Conservation (phyloP, 305 asterid genomes). For the Nicotiana rustica region DNA sequence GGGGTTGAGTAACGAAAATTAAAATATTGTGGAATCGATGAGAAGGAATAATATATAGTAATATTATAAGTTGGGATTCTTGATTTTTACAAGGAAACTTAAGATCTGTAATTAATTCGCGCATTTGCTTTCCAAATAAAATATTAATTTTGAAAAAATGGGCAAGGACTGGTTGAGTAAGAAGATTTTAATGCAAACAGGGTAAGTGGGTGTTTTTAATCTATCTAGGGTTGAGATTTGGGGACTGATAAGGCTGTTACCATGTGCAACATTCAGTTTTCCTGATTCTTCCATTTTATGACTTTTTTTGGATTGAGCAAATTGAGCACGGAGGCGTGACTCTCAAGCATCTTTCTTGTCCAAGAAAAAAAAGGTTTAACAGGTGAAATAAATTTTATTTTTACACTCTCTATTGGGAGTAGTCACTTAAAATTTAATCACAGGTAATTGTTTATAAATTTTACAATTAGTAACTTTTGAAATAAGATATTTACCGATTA, state of each 20-base stretch:
- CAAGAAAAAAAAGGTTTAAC: neutral
- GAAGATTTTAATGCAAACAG: constrained; percentile 17
- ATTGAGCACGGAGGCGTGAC: neutral
- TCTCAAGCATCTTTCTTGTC: neutral
- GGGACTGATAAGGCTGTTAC: neutral
- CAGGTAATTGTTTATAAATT: too few relatives aligned
- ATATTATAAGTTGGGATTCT: neutral
- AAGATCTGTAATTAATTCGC: constrained; percentile 31
- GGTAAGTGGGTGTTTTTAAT: neutral
- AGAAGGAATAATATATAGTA: neutral
- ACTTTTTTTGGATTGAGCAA: neutral
- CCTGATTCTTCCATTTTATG: constrained; percentile 12
- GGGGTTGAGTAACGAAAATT: neutral
- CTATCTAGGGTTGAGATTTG: constrained; percentile 16
- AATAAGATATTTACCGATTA: too few relatives aligned
- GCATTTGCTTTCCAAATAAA: neutral
- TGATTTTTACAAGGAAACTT: neutral
- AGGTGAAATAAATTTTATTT: too few relatives aligned
- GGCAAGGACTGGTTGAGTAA: neutral
- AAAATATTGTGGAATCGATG: neutral
- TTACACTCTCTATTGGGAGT: too few relatives aligned
- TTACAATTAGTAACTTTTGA: too few relatives aligned
- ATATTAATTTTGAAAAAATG: neutral
- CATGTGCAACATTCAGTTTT: constrained; percentile 14
- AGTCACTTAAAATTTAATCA: too few relatives aligned